Percentiles rank a stretch among this genome's conserved stretches.
phyloP scores from a whole-genome alignment of 129 eudicot genomes.

The Flaveria linearis region DNA sequence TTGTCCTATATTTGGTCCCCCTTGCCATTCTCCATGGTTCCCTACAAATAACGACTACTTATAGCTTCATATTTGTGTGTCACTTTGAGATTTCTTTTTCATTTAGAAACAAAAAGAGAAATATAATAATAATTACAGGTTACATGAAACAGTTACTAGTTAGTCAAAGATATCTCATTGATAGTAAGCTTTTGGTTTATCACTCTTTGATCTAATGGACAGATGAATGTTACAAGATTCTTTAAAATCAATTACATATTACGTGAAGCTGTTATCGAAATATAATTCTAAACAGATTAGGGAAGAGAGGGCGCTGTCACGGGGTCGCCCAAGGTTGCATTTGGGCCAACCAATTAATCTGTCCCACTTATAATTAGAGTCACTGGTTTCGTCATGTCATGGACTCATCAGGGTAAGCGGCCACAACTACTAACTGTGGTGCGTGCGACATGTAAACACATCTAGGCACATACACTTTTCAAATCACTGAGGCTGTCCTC shows the following conservation, averaged over 20 bases:
- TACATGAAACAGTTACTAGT: neutral
- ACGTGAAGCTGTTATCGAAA: neutral
- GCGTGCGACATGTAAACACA: too few relatives aligned
- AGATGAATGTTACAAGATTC: neutral
- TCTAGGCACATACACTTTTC: too few relatives aligned
- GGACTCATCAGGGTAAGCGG: too few relatives aligned
- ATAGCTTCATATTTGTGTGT: neutral
- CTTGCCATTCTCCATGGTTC: slow-evolving; percentile 31
- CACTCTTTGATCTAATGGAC: neutral
- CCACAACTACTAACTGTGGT: too few relatives aligned
- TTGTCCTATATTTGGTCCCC: slow-evolving; percentile 34
- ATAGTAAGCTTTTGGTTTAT: too few relatives aligned
- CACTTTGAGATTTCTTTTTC: neutral
- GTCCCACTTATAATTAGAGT: too few relatives aligned
- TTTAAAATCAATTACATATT: neutral
- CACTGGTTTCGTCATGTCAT: too few relatives aligned
- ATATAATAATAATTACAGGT: too few relatives aligned
- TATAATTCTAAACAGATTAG: neutral
- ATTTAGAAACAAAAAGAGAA: neutral
- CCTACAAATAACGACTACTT: slow-evolving; percentile 15
- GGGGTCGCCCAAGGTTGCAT: too few relatives aligned
- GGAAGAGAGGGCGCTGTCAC: too few relatives aligned
- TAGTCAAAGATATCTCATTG: neutral
- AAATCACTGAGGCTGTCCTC: too few relatives aligned
- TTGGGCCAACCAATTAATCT: too few relatives aligned